A percentile compares a stretch with the other conserved stretches of the same genome.
These are phyloP conservation scores for Tuber indicum DNA, from an alignment of 495 filamentous ascomycete genomes.

Conservation along the genomic window DNA sequence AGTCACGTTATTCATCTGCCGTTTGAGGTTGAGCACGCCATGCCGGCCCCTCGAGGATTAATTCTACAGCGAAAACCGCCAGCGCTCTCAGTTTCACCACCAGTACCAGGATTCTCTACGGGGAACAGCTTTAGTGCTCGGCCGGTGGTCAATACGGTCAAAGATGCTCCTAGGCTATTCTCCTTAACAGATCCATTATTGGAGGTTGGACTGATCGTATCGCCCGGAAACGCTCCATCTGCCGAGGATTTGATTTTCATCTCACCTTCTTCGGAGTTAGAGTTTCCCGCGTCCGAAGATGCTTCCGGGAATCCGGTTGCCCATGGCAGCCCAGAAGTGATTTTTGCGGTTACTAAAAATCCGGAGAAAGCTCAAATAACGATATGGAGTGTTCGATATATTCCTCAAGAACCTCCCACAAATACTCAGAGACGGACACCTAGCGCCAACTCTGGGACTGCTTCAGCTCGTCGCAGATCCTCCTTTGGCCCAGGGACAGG, in stretches of 20 bases:
- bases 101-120: slow-evolving; percentile 22
- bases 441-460: slow-evolving; percentile 33
- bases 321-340: slow-evolving; percentile 45
- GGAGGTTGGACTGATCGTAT: slow-evolving; percentile 77
- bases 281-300: slow-evolving; percentile 27
- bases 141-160: slow-evolving; percentile 36
- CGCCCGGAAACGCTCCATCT: slow-evolving; percentile 46
- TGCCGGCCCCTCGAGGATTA: slow-evolving; percentile 72
- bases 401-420: slow-evolving; percentile 40
- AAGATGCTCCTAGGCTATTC: slow-evolving; percentile 67
- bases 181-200: slow-evolving; percentile 80
- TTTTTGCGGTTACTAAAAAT: slow-evolving; percentile 78
- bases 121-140: slow-evolving; percentile 41
- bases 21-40: slow-evolving; percentile 84
- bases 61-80: slow-evolving; percentile 70
- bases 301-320: slow-evolving; percentile 14
- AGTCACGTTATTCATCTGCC: slow-evolving; percentile 89
- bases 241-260: slow-evolving; percentile 75
- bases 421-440: slow-evolving; percentile 36
- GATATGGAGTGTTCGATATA: slow-evolving; percentile 42
- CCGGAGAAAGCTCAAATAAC: slow-evolving; percentile 47
- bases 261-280: slow-evolving; percentile 46
- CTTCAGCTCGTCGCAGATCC: slow-evolving; percentile 56
- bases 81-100: slow-evolving; percentile 34
- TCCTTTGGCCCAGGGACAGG: slow-evolving; percentile 78